Evolutionary conservation across 2,329 filamentous ascomycete genomes (phyloP), one percentile per base, ranked within the genome.

Genomic region (Botrytis cinerea): DNA sequence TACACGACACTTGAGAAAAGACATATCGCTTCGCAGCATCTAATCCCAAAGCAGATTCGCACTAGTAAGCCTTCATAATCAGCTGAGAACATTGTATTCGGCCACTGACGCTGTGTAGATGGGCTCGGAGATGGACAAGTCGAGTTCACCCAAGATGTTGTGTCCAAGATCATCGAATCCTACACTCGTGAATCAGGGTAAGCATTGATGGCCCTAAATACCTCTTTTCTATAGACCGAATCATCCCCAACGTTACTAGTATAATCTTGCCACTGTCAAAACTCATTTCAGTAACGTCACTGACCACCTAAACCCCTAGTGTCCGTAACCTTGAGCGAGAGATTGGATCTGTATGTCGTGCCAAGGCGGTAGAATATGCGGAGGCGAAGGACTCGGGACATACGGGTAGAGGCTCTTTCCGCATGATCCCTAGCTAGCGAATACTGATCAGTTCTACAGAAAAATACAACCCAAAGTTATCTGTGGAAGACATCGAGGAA

Each of bases 1-100:
- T 99, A 99, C 85, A 99, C 96, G 0, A 98, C 95, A 9, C 87
- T 98, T 28, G 96, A 99, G 85, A 99, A 99, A 85, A 90, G 94
- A 73, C 94, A 98, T 82, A 99, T 99, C 81, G 95, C 96, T 25
- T 90, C 91, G 78, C 92, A 92, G 78, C 96, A 99, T 82, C 86
- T 99, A n/a, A 91, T 99, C 32, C 96, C 96, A 20, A 99, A 98
- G 84, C 96, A 99, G 82, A 91, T 98, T 79, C 91, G 90, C 68
- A 92, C 93, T 72, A 99, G 80, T 80, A 76, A 75, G 78, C 75
- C 71, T 64, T 59, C n/a, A 67, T 28, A 40, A 70, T 71, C 25
- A 66, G 63, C 67, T 68, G 40, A 64, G 51, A 25, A 72, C 60
- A 51, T 61, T 72, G 43, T 72, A 63, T 71, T 71, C 66, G 59